Base-by-base conservation (phyloP, 2,329 filamentous ascomycete species). In the Pseudofabraea citricarpa region DNA sequence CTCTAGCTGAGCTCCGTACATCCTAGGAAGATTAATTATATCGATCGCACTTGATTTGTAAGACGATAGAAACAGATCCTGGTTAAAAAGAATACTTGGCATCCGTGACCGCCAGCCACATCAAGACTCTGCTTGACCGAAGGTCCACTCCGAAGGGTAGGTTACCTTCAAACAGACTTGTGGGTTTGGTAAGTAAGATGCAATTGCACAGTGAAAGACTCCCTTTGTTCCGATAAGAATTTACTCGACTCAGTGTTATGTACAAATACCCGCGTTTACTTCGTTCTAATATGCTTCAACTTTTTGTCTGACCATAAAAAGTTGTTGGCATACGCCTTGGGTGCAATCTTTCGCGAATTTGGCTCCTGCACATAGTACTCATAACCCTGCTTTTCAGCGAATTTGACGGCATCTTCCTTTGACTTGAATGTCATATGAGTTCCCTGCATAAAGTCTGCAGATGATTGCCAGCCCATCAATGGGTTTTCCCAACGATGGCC, bases 291-390 rank as follows among this genome's bases (percentile, higher is more conserved):
- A 60, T 85, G 79, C 77, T 96, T 97, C 64, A 97, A 73, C 78
- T 91, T 93, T 68, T 80, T 84, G 10, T 86, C 72, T 50, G 82
- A 82, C 72, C 94, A 90, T 51, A 90, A 63, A 68, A 97, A 98
- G 73, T 97, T 95, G 69, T 95, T 94, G 48, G 93, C 91, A 66
- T 98, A 98, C 9, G 88, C 86, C 80, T 98, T 98, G 48, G 90
- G 87, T 13, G 81, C 72, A 58, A 96, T 84, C 61, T 84, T 86
- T 62, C 93, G 82, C 68, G 81, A 80, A 61, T 96, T 94, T 26
- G 93, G 91, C 71, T 97, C 93, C 74, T 97, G 93, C 19, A 98
- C 90, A 65, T 93, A 97, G 69, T 95, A 98, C 65, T 98, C 91
- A 64, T 98, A 98, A 26, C 94, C 93, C 68, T 98, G 93, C 78